Evolutionary conservation across 176 grass and related monocot genomes (phyloP).

Genomic region (Urochloa ruziziensis): DNA sequence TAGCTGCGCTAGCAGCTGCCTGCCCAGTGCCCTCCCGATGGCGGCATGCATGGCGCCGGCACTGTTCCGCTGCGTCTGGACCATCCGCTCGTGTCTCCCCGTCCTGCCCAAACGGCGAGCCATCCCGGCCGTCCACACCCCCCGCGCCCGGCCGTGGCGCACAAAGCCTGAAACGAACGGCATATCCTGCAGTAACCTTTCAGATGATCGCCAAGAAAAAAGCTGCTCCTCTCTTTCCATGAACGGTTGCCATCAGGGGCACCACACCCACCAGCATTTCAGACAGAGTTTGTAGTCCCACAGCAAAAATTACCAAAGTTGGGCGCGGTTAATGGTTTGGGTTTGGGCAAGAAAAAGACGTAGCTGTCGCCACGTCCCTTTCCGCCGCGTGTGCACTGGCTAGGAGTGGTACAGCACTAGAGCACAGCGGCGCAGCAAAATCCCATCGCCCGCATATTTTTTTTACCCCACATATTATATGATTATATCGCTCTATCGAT

Average conservation of each 20-base stretch:
- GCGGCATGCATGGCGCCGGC: slow-evolving; percentile 32
- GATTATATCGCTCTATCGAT: background rate
- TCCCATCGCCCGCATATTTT: background rate
- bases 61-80: slow-evolving; percentile 19
- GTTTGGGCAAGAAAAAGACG: background rate
- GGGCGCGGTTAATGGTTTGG: background rate
- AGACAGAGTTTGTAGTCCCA: background rate
- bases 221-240: background rate
- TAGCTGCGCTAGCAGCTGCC: too few species aligned
- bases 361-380: slow-evolving; percentile 37
- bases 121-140: background rate
- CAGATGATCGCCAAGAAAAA: background rate
- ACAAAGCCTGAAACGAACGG: too few species aligned
- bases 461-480: background rate
- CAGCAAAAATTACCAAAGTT: background rate
- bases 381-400: background rate
- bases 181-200: background rate
- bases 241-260: slow-evolving; percentile 1
- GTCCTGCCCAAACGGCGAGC: background rate
- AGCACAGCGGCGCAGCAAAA: background rate
- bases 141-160: background rate
- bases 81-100: slow-evolving; percentile 4
- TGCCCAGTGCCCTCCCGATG: slow-evolving; percentile 4
- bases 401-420: slow-evolving; percentile 23
- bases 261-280: too few species aligned